phyloP scores from a whole-genome alignment of 176 grass and related monocot species.

The Secale cereale region DNA sequence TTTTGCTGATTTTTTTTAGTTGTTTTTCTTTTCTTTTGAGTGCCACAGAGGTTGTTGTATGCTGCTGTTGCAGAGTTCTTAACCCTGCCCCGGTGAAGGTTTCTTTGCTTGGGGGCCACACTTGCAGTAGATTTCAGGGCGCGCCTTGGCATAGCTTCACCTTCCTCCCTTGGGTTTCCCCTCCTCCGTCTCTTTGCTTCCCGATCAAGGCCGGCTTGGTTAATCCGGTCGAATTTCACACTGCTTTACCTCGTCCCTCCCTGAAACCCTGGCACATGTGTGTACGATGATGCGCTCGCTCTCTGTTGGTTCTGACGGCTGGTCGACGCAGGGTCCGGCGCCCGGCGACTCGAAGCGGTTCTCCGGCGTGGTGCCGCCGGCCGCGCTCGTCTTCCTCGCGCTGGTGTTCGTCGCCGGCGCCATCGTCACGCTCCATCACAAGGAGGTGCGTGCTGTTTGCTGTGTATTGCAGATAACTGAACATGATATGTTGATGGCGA shows the following conservation, averaged over 20 bases:
- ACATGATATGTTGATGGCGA: background rate
- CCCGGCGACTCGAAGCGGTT: constrained; percentile 40
- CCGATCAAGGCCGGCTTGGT: background rate
- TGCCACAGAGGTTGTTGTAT: background rate
- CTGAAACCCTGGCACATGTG: background rate
- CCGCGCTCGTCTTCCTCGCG: constrained; percentile 39
- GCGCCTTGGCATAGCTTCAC: constrained; percentile 26
- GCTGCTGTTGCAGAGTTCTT: constrained; percentile 21
- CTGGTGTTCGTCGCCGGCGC: constrained; percentile 37
- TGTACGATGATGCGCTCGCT: constrained; percentile 16
- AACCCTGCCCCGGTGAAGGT: background rate
- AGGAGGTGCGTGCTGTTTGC: constrained; percentile 38
- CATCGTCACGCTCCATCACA: constrained; percentile 38
- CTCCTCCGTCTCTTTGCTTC: background rate
- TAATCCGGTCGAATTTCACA: background rate
- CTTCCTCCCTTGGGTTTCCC: constrained; percentile 41
- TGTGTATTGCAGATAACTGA: background rate
- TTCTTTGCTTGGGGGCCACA: constrained; percentile 44
- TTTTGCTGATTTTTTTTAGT: background rate
- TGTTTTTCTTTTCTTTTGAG: background rate
- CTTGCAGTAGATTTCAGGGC: constrained; percentile 35
- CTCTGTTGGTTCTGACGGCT: background rate
- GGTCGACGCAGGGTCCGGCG: constrained; percentile 28
- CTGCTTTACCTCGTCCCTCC: background rate
- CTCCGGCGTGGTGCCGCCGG: constrained; percentile 31